Conservation (phyloP, 176 grass and related monocot genomes). For the Ampelocalamus luodianensis region DNA sequence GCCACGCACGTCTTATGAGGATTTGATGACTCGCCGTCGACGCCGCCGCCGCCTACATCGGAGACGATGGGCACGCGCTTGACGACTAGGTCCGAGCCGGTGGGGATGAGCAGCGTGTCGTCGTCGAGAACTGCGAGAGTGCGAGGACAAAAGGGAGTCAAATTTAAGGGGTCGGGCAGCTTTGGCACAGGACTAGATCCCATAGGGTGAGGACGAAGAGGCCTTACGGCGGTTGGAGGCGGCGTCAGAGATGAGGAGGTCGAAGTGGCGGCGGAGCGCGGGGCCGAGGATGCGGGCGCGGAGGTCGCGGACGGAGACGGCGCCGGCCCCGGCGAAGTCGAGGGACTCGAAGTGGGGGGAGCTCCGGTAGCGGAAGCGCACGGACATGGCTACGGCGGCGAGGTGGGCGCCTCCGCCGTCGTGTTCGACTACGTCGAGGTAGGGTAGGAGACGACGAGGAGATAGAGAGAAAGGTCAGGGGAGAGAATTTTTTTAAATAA, state of each 20-base stretch:
- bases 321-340: conserved; percentile 16
- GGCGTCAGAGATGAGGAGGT: conserved; percentile 34
- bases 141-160: neutral
- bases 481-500: neutral
- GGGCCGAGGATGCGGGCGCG: conserved; percentile 31
- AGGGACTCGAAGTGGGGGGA: conserved; percentile 12
- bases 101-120: conserved; percentile 24
- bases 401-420: neutral
- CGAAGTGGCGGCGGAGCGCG: conserved; percentile 20
- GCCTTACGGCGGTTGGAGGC: neutral
- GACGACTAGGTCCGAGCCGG: conserved; percentile 29
- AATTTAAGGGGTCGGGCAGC: neutral
- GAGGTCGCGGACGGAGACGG: conserved; percentile 37
- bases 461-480: neutral
- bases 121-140: conserved; percentile 29
- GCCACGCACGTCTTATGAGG: conserved; percentile 2
- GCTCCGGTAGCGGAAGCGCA: conserved; percentile 42
- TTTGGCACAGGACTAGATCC: no score
- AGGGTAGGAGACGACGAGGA: neutral
- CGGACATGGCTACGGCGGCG: neutral
- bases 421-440: neutral
- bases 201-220: no score
- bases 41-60: neutral
- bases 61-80: conserved; percentile 30
- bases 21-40: neutral